Conservation (phyloP, 1,284 basidiomycete genomes). For the Tetrapyrgos nigripes region DNA sequence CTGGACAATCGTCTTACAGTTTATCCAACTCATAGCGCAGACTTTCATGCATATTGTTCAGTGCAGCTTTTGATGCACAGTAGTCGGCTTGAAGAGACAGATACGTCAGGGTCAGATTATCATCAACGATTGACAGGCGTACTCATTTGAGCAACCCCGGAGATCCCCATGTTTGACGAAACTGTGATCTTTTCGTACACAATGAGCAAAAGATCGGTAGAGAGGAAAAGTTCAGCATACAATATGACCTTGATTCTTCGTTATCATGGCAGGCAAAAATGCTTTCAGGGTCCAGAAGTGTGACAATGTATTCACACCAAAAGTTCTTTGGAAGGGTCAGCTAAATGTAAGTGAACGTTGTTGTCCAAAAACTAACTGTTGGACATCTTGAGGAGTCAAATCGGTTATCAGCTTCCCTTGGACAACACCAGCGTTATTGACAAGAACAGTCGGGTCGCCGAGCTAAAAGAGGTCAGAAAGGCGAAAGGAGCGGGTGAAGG, state of each 20-base stretch:
- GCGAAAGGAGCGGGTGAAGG: constrained; percentile 2
- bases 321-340: constrained; percentile 64
- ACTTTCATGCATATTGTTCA: constrained; percentile 78
- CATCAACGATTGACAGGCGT: constrained; percentile 14
- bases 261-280: constrained; percentile 92
- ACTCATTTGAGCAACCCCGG: constrained; percentile 85
- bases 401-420: constrained; percentile 89
- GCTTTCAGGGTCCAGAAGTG: constrained; percentile 93
- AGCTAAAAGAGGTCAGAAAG: constrained; percentile 53
- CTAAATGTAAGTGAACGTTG: constrained; percentile 5
- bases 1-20: constrained; percentile 42
- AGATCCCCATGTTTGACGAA: constrained; percentile 80
- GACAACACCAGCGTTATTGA: constrained; percentile 97
- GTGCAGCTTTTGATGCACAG: constrained; percentile 86
- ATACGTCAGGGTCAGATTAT: background rate
- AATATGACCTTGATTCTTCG: constrained; percentile 82
- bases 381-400: constrained; percentile 77
- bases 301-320: constrained; percentile 87
- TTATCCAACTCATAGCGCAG: constrained; percentile 87
- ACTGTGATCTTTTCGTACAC: constrained; percentile 67
- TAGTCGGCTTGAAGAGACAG: constrained; percentile 73
- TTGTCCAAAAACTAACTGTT: constrained; percentile 63
- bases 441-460: constrained; percentile 86
- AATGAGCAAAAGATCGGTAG: constrained; percentile 15
- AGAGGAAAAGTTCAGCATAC: constrained; percentile 48